Conservation (phyloP, 192 early-diverging fungal species). For the Spizellomyces sp. region DNA sequence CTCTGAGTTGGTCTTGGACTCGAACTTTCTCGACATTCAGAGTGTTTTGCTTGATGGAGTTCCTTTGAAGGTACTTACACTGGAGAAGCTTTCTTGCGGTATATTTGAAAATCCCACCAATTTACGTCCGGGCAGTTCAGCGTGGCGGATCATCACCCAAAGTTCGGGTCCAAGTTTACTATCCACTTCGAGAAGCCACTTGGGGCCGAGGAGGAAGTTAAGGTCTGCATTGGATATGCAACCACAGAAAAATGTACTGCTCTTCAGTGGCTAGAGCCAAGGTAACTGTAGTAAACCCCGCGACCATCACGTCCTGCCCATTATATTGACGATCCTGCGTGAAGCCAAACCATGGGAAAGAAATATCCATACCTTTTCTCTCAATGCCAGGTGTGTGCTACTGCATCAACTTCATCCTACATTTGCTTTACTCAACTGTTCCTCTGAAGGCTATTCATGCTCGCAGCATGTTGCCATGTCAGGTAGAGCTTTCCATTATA, state of each 20-base stretch:
- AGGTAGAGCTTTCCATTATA: conserved; percentile 43
- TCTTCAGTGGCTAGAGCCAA: conserved; percentile 86
- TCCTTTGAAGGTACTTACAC: no score
- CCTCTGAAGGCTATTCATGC: conserved; percentile 74
- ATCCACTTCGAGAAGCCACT: conserved; percentile 56
- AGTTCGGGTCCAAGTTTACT: conserved; percentile 73
- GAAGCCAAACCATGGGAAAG: conserved; percentile 91
- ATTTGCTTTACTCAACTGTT: no score
- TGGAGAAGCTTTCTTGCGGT: no score
- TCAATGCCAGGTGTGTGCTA: conserved; percentile 73
- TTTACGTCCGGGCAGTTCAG: conserved; percentile 39
- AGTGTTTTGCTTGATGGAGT: background rate
- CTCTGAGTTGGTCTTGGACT: background rate
- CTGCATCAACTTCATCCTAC: no score
- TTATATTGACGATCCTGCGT: no score
- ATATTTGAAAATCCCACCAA: no score
- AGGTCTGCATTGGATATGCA: conserved; percentile 70
- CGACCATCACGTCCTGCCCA: no score
- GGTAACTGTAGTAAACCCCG: conserved; percentile 31
- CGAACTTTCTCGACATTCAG: conserved; percentile 3
- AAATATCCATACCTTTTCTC: conserved; percentile 94
- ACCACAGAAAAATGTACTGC: conserved; percentile 86
- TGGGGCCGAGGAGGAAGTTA: conserved; percentile 40
- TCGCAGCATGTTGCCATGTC: conserved; percentile 86
- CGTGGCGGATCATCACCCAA: conserved; percentile 57